Conservation (phyloP, 257 asterid species). For the Solanum lycopersicoides region DNA sequence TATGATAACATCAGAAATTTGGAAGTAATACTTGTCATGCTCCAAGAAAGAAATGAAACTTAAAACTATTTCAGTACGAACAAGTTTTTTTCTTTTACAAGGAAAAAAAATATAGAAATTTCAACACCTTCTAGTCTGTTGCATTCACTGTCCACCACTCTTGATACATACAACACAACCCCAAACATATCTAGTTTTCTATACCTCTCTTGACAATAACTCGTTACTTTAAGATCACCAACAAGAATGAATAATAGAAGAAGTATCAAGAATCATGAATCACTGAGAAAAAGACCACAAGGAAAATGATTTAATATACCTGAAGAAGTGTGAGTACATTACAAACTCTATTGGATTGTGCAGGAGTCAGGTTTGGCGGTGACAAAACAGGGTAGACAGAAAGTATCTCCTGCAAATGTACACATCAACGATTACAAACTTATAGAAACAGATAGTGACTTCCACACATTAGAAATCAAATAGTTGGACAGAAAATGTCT, state of each 20-base stretch:
- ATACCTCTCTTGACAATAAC: background rate
- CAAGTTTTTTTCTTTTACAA: background rate
- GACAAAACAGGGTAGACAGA: conserved; percentile 18
- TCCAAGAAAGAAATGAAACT: background rate
- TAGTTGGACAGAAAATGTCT: background rate
- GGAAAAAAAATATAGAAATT: background rate
- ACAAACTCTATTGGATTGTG: conserved; percentile 24
- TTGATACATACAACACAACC: background rate
- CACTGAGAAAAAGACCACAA: background rate
- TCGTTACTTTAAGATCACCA: background rate
- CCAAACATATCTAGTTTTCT: background rate
- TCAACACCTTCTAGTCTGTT: background rate
- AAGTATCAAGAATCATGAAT: background rate
- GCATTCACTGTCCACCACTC: background rate
- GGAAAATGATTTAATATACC: conserved; percentile 10
- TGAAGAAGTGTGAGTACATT: conserved; percentile 30
- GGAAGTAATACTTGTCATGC: background rate
- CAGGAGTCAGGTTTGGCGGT: conserved; percentile 15
- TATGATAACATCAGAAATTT: background rate
- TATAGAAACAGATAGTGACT: background rate
- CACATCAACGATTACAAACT: background rate
- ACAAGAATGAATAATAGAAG: background rate
- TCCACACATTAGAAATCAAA: background rate
- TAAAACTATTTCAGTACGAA: background rate
- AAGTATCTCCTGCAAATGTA: conserved; percentile 22